Evolutionary conservation across 805 yeast species (phyloP), one percentile per base, ranked within the genome.

Genomic region (Kazachstania taianensis): DNA sequence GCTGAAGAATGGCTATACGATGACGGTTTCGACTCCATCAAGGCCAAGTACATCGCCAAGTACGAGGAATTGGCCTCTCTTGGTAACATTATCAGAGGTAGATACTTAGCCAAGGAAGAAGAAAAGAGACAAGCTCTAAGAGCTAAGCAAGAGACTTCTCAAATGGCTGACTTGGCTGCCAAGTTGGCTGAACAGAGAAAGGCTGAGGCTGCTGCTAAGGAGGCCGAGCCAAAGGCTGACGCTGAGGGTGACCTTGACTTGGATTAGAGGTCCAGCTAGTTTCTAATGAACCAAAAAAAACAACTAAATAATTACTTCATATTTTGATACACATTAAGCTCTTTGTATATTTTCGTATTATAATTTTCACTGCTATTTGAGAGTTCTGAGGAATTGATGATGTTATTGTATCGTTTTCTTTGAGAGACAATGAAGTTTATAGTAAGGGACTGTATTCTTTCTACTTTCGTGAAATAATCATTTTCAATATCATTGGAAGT

Each of bases 1-100:
- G 77, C 97, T 48, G 98, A 92, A 73, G 96, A 89, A 59, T 92
- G 99, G 99, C 76, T 92, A 56, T 92, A 92, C 66, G 94, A 82
- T 44, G 98, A 86, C 39, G 97, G 97, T 58, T 86, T 83, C 60
- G 99, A 92, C 63, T 75, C 96, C 44, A 73, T 87, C 56, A 87
- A 92, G 76, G 98, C 92, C 53, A 84, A 81, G 63, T 92, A 89
- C 73, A 79, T 94, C 65, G 97, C 98, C 57, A 87, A 83, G 67
- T 86, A 86, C 67, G 97, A 92, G 69, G 98, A 92, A 66, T 78
- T 92, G 57, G 94, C 96, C 31, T 74, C 94, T 29, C 70, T 79
- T 51, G 98, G 98, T 63, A 89, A 92, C 73, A 69, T 92, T 50
- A 85, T 92, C 66, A 82, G 79, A 69, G 97, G 96, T 55, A 80